Evolutionary conservation across 2,329 filamentous ascomycete genomes (phyloP), one percentile per base, ranked within the genome.

Genomic region (Diaporthe destruens): DNA sequence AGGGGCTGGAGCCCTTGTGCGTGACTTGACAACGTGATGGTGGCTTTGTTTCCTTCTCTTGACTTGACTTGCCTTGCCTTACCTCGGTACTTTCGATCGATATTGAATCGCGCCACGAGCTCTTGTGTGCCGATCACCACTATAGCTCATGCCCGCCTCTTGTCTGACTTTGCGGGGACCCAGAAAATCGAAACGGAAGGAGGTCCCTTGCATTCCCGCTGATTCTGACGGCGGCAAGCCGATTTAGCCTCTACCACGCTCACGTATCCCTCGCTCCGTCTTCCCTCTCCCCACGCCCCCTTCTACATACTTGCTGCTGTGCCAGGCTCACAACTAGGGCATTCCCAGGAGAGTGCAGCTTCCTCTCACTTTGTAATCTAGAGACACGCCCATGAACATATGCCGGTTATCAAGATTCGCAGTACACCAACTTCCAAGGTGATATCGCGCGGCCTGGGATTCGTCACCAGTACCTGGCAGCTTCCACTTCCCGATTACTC

Each of bases 181-280:
- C 47, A 66, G 47, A 44, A 53, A 66, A 53, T 53, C 61, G 42
- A 47, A 63, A 49, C 59, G 16, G 36, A 66, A 25, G 20, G 47
- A 39, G 61, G 61, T 66, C 61, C 61, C 61, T 66, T 66, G 61
- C 61, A 66, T 66, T 66, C 61, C 61, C 61, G 61, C 61, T 66
- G 47, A 34, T n/a, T 66, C 39, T 66, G 61, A 66, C 61, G 61
- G 61, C 61, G 61, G 61, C 61, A 66, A 53, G 44, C 61, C 32
- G 61, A 16, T 66, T 66, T 49, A 66, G 61, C 61, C 61, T 66
- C 47, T 47, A 32, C 23, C 44, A 7, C 8, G 6, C 39, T n/a
- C 39, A 44, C 23, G 25, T 39, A 61, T 25, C 29, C 57, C 57
- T 47, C 57, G 9, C 23, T 14, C 23, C 57, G 16, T 61, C 12